Base-by-base conservation (phyloP, 306 rosid species). In the Inga oerstediana region DNA sequence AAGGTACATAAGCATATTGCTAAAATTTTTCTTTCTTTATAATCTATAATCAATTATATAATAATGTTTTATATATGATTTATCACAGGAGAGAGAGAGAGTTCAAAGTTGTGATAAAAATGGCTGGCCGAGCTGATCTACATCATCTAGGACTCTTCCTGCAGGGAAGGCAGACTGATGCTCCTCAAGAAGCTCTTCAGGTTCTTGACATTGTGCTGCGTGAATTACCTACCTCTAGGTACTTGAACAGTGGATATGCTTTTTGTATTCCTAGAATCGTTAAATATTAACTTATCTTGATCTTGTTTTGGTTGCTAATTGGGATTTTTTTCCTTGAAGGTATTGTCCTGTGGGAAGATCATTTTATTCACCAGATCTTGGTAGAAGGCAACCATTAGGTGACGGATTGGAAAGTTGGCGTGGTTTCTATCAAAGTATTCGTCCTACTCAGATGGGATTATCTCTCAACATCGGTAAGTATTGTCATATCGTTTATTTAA, bases 361-460 rank as follows among this genome's bases (percentile, higher is more conserved):
- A 52, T 97, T 97, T 88, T 97, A 97, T 76, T 88, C 98, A 5
- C 98, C 97, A 56, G 89, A 81, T 79, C 87, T 92, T 4, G 98
- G 98, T 10, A 85, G 94, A 79, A 91, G 97, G 81, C 98, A 94
- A 67, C 88, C 98, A 20, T 84, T 97, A 48, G 99, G 99, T 9
- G 99, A 97, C 76, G 99, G 98, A 27, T 75, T 97, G 89, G 99
- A 97, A 83, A 97, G 99, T 45, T 97, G 99, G 99, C 94, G 99
- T 3, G 99, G 99, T 3, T 97, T 97, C 79, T 97, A 97, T 83
- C 99, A 97, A 73, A 97, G 99, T 79, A 97, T 97, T 64, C 97
- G 99, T 7, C 99, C 99, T 27, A 97, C 99, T 10, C 99, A 97
- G 84, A 97, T 97, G 98, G 98, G 99, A 3, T 79, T 97, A n/a